Conservation (phyloP, 2,329 filamentous ascomycete genomes). For the Dryadomyces sulphureus region DNA sequence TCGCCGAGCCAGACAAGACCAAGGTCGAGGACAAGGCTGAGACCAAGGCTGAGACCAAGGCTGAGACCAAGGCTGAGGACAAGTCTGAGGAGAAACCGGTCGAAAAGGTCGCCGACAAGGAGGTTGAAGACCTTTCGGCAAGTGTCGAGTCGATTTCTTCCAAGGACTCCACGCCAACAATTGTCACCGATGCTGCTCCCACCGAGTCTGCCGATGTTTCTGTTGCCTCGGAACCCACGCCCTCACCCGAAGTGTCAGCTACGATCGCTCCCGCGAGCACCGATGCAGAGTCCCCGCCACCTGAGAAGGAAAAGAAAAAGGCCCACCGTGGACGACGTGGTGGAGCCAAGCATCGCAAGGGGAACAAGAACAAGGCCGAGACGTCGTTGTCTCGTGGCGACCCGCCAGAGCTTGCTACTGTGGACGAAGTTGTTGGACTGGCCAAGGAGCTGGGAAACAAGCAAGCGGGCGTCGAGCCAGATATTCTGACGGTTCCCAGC, state of each 20-base stretch:
- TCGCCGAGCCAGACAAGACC: not conserved
- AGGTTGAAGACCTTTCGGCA: not conserved
- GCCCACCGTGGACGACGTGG: slow-evolving; percentile 57
- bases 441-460: slow-evolving; percentile 41
- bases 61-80: too few relatives aligned
- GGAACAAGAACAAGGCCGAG: slow-evolving; percentile 29
- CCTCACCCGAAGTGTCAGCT: not conserved
- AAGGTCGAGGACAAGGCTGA: not conserved
- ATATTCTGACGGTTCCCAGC: slow-evolving; percentile 41
- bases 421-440: slow-evolving; percentile 47
- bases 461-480: slow-evolving; percentile 40
- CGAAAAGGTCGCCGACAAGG: not conserved
- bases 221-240: not conserved
- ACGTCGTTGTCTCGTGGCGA: slow-evolving; percentile 35
- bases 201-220: not conserved
- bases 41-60: too few relatives aligned
- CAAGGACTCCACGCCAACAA: not conserved
- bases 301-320: slow-evolving; percentile 45
- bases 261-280: not conserved
- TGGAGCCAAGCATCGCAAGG: slow-evolving; percentile 51
- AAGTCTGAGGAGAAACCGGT: too few relatives aligned
- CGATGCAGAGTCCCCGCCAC: slow-evolving; percentile 11
- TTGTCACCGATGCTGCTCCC: not conserved
- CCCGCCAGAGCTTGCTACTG: slow-evolving; percentile 26
- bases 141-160: not conserved